A percentile compares a stretch with the other conserved stretches of the same genome.
Conservation (phyloP, 768 basidiomycete species). For the Russula earlei region DNA sequence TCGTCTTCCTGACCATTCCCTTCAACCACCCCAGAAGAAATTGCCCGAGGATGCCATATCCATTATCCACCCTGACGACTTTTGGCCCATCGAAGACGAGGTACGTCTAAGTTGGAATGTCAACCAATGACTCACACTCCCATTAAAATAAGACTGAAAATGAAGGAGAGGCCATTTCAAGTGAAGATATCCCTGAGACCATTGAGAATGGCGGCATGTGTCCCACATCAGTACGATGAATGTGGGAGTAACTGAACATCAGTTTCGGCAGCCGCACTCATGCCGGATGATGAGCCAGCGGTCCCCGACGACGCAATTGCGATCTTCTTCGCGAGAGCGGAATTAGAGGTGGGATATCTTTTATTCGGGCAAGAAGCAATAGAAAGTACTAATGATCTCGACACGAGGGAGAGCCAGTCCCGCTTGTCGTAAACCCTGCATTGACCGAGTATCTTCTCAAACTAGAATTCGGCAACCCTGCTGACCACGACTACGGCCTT, state of each 20-base stretch:
- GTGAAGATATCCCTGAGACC: background rate
- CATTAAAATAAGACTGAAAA: conserved; percentile 1
- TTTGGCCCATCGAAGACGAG: background rate
- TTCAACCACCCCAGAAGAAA: background rate
- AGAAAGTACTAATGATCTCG: background rate
- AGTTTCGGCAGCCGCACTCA: background rate
- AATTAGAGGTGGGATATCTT: background rate
- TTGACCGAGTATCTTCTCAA: conserved; percentile 4
- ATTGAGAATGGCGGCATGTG: conserved; percentile 6
- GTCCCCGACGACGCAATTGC: background rate
- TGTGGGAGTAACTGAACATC: background rate
- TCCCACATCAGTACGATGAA: background rate
- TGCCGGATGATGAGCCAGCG: background rate
- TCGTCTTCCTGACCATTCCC: background rate
- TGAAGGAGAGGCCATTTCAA: background rate
- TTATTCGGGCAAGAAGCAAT: background rate
- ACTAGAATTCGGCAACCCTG: background rate
- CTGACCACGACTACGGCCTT: background rate
- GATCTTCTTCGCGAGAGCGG: conserved; percentile 3
- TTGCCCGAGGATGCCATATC: background rate
- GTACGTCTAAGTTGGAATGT: background rate
- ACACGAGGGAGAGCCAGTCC: background rate
- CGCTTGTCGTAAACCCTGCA: background rate
- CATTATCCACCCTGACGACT: conserved; percentile 6
- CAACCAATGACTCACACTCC: background rate